Evolutionary conservation across 2,329 filamentous ascomycete genomes (phyloP), one percentile per base, ranked within the genome.

Genomic region (Alternaria postmessia): DNA sequence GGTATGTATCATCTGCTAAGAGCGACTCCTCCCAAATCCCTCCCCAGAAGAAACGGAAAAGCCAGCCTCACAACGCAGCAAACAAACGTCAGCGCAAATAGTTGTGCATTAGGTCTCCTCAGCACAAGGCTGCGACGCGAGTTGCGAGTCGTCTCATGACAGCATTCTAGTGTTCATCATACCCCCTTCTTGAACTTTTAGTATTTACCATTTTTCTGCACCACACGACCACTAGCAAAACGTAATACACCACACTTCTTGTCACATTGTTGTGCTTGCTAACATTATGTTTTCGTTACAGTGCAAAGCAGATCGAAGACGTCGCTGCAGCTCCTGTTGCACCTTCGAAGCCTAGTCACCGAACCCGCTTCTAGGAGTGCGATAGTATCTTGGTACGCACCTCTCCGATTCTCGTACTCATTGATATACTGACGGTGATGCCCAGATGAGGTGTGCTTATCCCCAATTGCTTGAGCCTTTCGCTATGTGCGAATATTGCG

Each of bases 1-100:
- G 95, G 63, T 82, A 80, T 68, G 73, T 77, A 72, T 73, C 68
- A 66, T 75, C 73, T 70, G 65, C 65, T 68, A 63, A 60, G 64
- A 71, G 67, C 70, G 67, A 62, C 48, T 65, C 61, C 66, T 67
- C 67, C 64, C 65, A 57, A 43, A 51, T 57, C 65, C 61, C 57
- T 54, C 60, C 69, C 62, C 64, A 64, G 49, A 53, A 60, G 60
- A 69, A 69, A 66, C 66, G 64, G 63, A 70, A 69, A 61, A 65
- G 69, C 62, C 67, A 69, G 65, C 73, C 75, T 75, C 67, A 75
- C 74, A 68, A 69, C 64, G 68, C 70, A 73, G 67, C 65, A 62
- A 75, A 67, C 62, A 74, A 72, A 68, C 73, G 70, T 66, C 69
- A 70, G 55, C 69, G 68, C 65, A 68, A 68, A 59, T 72, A 67